phyloP scores from a whole-genome alignment of 2,329 filamentous ascomycete genomes.

The Fusarium dlaminii region DNA sequence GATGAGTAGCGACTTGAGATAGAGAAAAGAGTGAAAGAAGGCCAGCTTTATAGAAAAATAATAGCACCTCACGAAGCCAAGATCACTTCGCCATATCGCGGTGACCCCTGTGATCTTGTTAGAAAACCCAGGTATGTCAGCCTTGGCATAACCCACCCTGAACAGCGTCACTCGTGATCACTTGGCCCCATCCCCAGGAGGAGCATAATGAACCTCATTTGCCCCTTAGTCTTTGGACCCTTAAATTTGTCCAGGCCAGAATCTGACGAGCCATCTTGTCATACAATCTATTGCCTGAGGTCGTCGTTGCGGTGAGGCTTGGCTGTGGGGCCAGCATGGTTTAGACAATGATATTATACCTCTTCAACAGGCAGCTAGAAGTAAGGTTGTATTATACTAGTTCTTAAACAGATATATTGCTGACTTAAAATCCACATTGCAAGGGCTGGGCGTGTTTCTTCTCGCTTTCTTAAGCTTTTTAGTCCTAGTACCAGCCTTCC shows the following conservation, averaged over 20 bases:
- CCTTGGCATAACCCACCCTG: not conserved
- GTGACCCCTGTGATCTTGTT: too few relatives aligned
- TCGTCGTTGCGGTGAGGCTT: not conserved
- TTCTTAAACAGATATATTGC: too few relatives aligned
- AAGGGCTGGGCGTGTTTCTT: not conserved
- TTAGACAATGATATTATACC: not conserved
- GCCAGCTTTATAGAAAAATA: not conserved
- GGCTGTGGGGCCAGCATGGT: not conserved
- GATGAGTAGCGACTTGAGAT: not conserved
- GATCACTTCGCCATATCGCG: too few relatives aligned
- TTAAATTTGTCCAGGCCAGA: fast-evolving
- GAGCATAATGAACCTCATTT: not conserved
- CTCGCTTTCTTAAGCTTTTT: not conserved
- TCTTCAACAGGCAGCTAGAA: not conserved
- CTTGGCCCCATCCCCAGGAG: not conserved
- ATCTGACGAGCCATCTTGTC: not conserved
- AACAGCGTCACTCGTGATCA: not conserved
- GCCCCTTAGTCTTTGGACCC: not conserved
- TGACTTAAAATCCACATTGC: not conserved
- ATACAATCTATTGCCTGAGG: not conserved
- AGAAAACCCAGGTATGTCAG: not conserved
- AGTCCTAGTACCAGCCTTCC: not conserved
- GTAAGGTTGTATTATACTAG: not conserved
- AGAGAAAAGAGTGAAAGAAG: not conserved
- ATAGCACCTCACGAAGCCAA: too few relatives aligned